Conservation (phyloP, 2,329 filamentous ascomycete species). For the Trichoderma cornu-damae region DNA sequence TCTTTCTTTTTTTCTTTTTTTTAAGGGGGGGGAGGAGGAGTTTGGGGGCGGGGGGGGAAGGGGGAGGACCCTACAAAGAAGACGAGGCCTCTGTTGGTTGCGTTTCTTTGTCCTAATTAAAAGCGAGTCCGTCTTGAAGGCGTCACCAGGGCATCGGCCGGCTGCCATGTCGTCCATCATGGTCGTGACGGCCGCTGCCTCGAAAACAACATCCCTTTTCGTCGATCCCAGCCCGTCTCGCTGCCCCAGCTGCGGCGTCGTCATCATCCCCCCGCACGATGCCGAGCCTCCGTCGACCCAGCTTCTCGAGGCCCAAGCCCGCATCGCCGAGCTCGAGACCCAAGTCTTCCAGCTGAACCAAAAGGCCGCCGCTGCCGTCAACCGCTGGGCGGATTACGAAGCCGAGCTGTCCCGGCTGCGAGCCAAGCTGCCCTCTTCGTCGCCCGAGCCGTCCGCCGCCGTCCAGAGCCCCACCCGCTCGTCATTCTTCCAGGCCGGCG, state of each 20-base stretch:
- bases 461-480: conserved; percentile 33
- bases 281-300: conserved; percentile 36
- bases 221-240: conserved; percentile 30
- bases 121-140: too few relatives aligned
- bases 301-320: conserved; percentile 51
- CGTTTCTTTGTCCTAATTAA: too few relatives aligned
- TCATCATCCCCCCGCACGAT: conserved; percentile 32
- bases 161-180: conserved; percentile 29
- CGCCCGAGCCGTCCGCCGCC: conserved; percentile 21
- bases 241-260: conserved; percentile 50
- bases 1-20: too few relatives aligned
- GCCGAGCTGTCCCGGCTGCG: conserved; percentile 64
- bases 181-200: conserved; percentile 24
- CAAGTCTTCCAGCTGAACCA: conserved; percentile 66
- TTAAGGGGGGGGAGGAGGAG: too few relatives aligned
- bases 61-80: too few relatives aligned
- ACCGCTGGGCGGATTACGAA: conserved; percentile 73
- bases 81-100: not conserved
- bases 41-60: too few relatives aligned
- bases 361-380: conserved; percentile 60
- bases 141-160: not conserved
- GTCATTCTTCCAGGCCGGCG: conserved; percentile 44
- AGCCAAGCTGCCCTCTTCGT: conserved; percentile 27
- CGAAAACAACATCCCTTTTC: conserved; percentile 24
- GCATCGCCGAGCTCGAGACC: conserved; percentile 64